A percentile compares a stretch with the other conserved stretches of the same genome.
Evolutionary conservation across 257 asterid species (phyloP).

Genomic region (Paraleonurus japonicus): DNA sequence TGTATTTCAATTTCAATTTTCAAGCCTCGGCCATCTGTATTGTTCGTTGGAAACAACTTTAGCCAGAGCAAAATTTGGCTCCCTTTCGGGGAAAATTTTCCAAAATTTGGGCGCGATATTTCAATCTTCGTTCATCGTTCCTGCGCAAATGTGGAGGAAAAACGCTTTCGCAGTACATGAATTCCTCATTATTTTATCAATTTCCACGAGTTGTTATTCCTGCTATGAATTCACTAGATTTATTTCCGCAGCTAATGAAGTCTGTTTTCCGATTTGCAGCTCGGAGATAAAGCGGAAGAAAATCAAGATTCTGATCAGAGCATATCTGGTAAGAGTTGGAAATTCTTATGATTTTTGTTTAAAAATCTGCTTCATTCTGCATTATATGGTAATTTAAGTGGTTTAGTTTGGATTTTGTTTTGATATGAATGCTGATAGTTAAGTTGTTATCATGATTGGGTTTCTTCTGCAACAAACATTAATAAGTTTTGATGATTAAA

Average conservation of each 20-base stretch:
- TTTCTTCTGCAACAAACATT: background rate
- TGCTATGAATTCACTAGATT: slow-evolving; percentile 22
- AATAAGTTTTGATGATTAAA: background rate
- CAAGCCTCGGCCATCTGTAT: background rate
- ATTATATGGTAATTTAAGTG: background rate
- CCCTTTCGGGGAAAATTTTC: background rate
- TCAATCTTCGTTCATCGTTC: slow-evolving; percentile 1
- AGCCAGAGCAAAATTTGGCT: background rate
- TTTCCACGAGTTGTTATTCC: background rate
- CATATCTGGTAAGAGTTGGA: slow-evolving; percentile 55
- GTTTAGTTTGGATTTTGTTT: background rate
- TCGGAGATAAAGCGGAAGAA: slow-evolving; percentile 29
- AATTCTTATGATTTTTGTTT: background rate
- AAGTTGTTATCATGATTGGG: background rate
- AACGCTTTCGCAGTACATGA: slow-evolving; percentile 29
- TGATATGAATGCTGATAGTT: background rate
- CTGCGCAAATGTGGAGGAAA: slow-evolving; percentile 43
- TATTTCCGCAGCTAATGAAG: slow-evolving; percentile 16
- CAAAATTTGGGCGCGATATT: slow-evolving; percentile 31
- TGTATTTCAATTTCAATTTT: too few species aligned
- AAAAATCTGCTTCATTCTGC: background rate
- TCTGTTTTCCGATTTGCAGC: slow-evolving; percentile 20
- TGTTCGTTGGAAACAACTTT: background rate
- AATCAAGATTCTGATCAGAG: slow-evolving; percentile 71
- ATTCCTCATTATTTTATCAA: background rate